Evolutionary conservation across 352 stramenopile genomes (phyloP), one percentile per base, ranked within the genome.

Genomic region (Globisporangium nagaii): DNA sequence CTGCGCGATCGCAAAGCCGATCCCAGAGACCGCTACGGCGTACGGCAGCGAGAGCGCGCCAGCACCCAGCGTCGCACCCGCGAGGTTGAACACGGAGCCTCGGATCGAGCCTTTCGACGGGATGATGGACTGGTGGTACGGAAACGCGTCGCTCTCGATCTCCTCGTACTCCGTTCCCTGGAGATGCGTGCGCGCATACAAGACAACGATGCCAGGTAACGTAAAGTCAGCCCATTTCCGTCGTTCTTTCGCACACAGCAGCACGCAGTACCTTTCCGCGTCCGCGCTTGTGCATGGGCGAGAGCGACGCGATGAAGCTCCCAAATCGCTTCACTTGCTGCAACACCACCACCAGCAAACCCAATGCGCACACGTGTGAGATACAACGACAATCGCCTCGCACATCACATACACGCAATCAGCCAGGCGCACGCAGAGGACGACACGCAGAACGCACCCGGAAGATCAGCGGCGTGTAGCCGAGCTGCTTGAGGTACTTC

Each of bases 41-140:
- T 93, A 91, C 17, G 83, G 83, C 44, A 93, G 63, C 22, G 80
- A 91, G 8, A 93, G 66, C 34, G 83, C 83, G 19, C 83, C 83
- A 13, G 83, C 83, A 11, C 83, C 83, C 11, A 93, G 73, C 30
- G 83, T 93, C 35, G 83, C 83, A 24, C 83, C 79, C n/a, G 77
- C 77, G 15, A 93, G 64, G 64, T 93, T 93, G 43, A 93, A 93
- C 17, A 93, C 76, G 3, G 83, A 93, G 48, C 83, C 83, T 17
- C 80, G 80, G 64, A 93, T 86, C 9, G 83, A 93, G 7, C 83
- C 80, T 54, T 88, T 90, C 5, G 83, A 85, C 36, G 83, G 83
- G 55, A 91, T 85, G 44, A 90, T 71, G 31, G 79, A 86, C 65
- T 86, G 76, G 62, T 91, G 80, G 44, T 90, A 84, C 39, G 78